These are phyloP conservation scores for Talaromyces borbonicus DNA, from an alignment of 495 filamentous ascomycete genomes.

Conservation along the genomic window DNA sequence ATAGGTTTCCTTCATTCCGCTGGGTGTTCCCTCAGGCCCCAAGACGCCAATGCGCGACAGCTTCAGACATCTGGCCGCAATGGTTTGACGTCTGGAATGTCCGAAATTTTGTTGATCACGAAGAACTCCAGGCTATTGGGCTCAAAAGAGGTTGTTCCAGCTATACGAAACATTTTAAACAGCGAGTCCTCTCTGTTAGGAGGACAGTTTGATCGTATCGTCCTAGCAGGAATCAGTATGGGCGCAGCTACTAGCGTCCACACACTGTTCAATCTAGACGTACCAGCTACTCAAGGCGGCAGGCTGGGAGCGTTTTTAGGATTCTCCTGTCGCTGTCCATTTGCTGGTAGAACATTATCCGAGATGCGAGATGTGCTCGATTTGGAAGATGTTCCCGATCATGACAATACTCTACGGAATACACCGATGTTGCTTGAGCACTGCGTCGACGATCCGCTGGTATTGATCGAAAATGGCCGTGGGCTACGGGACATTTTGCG, in stretches of 20 bases:
- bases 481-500: not conserved
- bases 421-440: conserved; percentile 2
- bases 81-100: conserved; percentile 7
- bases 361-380: conserved; percentile 1
- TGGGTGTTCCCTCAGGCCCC: conserved; percentile 3
- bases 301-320: not conserved
- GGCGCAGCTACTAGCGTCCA: not conserved
- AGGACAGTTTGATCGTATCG: not conserved
- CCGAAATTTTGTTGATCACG: conserved; percentile 1
- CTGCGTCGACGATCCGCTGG: not conserved
- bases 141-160: conserved; percentile 5
- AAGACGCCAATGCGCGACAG: not conserved
- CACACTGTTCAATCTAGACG: not conserved
- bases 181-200: not conserved
- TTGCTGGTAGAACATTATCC: not conserved
- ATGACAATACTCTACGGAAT: not conserved
- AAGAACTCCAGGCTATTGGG: conserved; percentile 2
- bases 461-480: not conserved
- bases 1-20: not conserved
- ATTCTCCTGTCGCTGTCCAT: not conserved
- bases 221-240: conserved; percentile 1
- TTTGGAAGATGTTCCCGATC: not conserved
- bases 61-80: conserved; percentile 1
- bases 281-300: not conserved
- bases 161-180: not conserved